Conservation (phyloP, 306 rosid genomes). For the Gastrolobium villosum region DNA sequence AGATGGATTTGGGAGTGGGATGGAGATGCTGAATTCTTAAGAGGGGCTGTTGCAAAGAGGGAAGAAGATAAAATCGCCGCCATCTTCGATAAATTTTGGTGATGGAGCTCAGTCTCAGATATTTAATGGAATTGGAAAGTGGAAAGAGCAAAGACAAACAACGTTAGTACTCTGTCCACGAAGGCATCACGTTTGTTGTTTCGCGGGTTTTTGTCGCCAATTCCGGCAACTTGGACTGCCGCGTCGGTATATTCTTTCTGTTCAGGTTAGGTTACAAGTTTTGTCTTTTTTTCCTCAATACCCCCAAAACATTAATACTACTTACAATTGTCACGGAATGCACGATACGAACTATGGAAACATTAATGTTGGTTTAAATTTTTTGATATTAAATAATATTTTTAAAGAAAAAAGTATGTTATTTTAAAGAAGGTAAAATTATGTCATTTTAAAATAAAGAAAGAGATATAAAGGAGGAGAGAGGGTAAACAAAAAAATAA, state of each 20-base stretch:
- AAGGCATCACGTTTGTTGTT: slow-evolving; percentile 19
- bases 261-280: background rate
- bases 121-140: background rate
- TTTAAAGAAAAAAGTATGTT: too few relatives aligned
- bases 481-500: too few relatives aligned
- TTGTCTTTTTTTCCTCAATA: background rate
- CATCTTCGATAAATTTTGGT: background rate
- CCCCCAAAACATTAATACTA: too few relatives aligned
- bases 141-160: background rate
- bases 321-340: too few relatives aligned
- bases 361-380: too few relatives aligned
- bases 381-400: too few relatives aligned
- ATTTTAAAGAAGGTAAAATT: too few relatives aligned
- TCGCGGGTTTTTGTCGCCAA: slow-evolving; percentile 15
- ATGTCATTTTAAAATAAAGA: too few relatives aligned
- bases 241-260: slow-evolving; percentile 12
- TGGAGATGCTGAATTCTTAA: slow-evolving; percentile 1
- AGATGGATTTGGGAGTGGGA: background rate
- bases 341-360: too few relatives aligned
- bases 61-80: slow-evolving; percentile 42
- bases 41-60: slow-evolving; percentile 14
- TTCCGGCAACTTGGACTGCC: background rate
- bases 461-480: too few relatives aligned
- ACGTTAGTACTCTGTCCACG: background rate
- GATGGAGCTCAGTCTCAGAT: background rate